Percentiles rank a stretch among this genome's conserved stretches.
phyloP scores from a whole-genome alignment of 2,329 filamentous ascomycete species.

The Boeremia lycopersici region DNA sequence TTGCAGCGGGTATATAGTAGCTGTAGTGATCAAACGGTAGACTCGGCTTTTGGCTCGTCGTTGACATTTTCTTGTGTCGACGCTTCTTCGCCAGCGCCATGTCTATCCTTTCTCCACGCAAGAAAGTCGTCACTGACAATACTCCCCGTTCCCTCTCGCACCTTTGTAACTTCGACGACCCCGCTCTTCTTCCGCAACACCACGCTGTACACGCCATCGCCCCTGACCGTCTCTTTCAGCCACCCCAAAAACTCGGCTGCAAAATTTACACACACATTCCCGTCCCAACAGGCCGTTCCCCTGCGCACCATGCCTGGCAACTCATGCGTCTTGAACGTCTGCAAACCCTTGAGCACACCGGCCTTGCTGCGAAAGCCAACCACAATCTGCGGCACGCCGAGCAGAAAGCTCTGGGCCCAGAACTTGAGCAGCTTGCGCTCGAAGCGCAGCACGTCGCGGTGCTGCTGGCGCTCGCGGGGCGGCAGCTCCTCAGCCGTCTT shows the following conservation, averaged over 20 bases:
- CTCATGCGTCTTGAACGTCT: slow-evolving; percentile 78
- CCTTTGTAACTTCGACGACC: slow-evolving; percentile 73
- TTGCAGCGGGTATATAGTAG: neutral
- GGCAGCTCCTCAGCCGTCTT: slow-evolving; percentile 81
- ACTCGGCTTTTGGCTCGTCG: neutral
- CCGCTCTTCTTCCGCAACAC: slow-evolving; percentile 66
- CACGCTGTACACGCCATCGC: slow-evolving; percentile 83
- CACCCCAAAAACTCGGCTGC: slow-evolving; percentile 77
- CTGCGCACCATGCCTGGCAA: slow-evolving; percentile 79
- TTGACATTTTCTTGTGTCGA: neutral
- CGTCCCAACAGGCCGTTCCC: slow-evolving; percentile 79
- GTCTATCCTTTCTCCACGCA: slow-evolving; percentile 65
- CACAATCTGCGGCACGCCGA: slow-evolving; percentile 89
- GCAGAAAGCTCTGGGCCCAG: slow-evolving; percentile 94
- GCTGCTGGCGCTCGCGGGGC: slow-evolving; percentile 51
- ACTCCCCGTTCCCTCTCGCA: slow-evolving; percentile 76
- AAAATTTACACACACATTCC: slow-evolving; percentile 93
- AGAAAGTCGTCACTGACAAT: slow-evolving; percentile 80
- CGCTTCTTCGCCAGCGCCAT: neutral
- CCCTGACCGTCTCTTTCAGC: slow-evolving; percentile 66
- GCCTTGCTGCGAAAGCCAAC: slow-evolving; percentile 81
- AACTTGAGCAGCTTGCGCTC: slow-evolving; percentile 92
- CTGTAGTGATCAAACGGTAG: neutral
- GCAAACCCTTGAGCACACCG: slow-evolving; percentile 72
- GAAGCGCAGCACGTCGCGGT: slow-evolving; percentile 74